Evolutionary conservation across 139 green algal species (phyloP).

Genomic region (Tetraselmis striata): DNA sequence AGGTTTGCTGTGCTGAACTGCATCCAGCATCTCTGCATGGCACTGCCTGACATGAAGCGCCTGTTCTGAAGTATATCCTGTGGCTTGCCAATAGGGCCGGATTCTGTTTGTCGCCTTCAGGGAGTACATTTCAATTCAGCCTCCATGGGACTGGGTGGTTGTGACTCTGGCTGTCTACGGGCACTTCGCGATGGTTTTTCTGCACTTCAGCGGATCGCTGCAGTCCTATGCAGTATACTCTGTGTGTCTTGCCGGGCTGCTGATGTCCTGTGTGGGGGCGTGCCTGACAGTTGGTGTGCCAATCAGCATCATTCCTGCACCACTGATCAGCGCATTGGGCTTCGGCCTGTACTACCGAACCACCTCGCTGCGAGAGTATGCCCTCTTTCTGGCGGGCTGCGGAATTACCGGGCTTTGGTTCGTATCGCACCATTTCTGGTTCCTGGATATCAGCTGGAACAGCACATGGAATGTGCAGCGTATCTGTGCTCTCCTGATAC

Average conservation of each 20-base stretch:
- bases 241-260: not conserved
- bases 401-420: not conserved
- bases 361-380: not conserved
- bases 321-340: not conserved
- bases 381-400: not conserved
- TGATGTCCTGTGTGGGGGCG: not conserved
- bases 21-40: no score
- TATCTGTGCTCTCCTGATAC: not conserved
- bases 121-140: not conserved
- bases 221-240: not conserved
- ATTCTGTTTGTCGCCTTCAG: not conserved
- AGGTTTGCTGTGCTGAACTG: no score
- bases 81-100: not conserved
- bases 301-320: not conserved
- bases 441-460: not conserved
- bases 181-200: not conserved
- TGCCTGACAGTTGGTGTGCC: not conserved
- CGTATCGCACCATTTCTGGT: not conserved
- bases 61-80: not conserved
- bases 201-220: not conserved
- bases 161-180: not conserved
- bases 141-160: not conserved
- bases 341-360: not conserved
- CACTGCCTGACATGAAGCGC: no score
- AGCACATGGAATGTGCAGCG: not conserved